Evolutionary conservation across 208 protist species (phyloP), one percentile per base, ranked within the genome.

Genomic region (Strigomonas oncopelti): DNA sequence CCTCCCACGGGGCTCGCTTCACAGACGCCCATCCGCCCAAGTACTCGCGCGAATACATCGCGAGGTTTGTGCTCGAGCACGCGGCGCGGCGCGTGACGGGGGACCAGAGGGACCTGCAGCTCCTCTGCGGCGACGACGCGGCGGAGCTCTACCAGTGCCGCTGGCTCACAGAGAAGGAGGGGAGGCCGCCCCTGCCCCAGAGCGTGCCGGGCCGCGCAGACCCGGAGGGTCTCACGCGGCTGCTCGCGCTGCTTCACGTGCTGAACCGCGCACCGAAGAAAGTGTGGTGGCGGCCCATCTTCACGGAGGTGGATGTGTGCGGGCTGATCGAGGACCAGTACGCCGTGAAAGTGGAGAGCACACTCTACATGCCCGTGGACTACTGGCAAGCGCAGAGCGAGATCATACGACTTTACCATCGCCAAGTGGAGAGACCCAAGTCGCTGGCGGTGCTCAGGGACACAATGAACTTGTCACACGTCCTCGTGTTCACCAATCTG

Each of bases 11-110:
- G 42, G 42, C 18, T 4, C 42, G 18, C 42, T 48, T 48, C 42
- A 48, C 42, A 14, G 42, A 48, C 42, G 42, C 42, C 9, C 16
- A 20, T 14, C 42, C 42, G 42, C 42, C 42, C 42, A 52, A 28
- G 22, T 51, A 72, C 64, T 67, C 66, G 11, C 78, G 70, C 16
- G 58, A 57, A 18, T 54, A 28, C 4, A 5, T 83, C 8, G 72
- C 71, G n/a, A 70, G 72, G 18, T 51, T 79, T 4, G 59, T 74
- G 54, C 53, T 48, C 22, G 48, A 42, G n/a, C 68, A 75, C 52
- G 51, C 79, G 52, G 69, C 46, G 24, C n/a, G 57, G 2, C 60
- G 57, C n/a, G 27, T 56, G 32, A 28, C 38, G 28, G 48, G 31
- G 13, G 53, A 58, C 20, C 29, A 34, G 11, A 28, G 14, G 0